Base-by-base conservation (phyloP, 495 filamentous ascomycete genomes). In the Rhypophila decipiens region DNA sequence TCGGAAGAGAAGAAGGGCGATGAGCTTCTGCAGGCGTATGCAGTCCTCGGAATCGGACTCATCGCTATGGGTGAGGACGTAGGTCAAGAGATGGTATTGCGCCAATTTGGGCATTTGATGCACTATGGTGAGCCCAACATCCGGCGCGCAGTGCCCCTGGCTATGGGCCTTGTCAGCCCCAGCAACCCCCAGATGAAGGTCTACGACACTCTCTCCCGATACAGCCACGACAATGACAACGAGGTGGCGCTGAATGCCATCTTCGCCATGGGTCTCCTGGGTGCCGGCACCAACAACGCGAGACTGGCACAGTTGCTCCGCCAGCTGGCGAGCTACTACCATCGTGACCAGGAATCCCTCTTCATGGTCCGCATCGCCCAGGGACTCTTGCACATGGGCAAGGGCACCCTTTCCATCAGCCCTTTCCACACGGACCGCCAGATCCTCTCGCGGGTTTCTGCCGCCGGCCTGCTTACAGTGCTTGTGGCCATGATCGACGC, bases 171-270 rank as follows among this genome's bases (percentile, higher is more conserved):
- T 42, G 80, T 99, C 58, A 93, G 86, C 69, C 90, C 93, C 21
- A 94, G 88, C 72, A 99, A 97, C 70, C 93, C 93, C 7, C 94
- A 97, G 64, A 99, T 99, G 91, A 99, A 97, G 74, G 86, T 99
- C 27, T 99, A 99, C 69, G 93, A 99, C 62, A 97, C 93, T 0
- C 70, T 99, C 18, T 97, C 94, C n/a, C 77, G 93, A 51, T 99
- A 99, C 71, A 91, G 85, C 52, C 93, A 99, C 76, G 93, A 99
- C 71, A 99, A 94, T 56, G 93, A 99, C 73, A 95, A 93, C 61
- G 93, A 99, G 56, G 93, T 99, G 31, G 93, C 93, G 22, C 82
- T 99, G 63, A 99, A 96, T 59, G 90, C 93, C 63, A 97, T 99
- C 62, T 96, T 99, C 59, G 90, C 93, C 55, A 99, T 99, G 93